A percentile compares a stretch with the other conserved stretches of the same genome.
These are phyloP conservation scores for Polyporus tsugae DNA, from an alignment of 1,284 basidiomycete genomes.

Conservation along the genomic window DNA sequence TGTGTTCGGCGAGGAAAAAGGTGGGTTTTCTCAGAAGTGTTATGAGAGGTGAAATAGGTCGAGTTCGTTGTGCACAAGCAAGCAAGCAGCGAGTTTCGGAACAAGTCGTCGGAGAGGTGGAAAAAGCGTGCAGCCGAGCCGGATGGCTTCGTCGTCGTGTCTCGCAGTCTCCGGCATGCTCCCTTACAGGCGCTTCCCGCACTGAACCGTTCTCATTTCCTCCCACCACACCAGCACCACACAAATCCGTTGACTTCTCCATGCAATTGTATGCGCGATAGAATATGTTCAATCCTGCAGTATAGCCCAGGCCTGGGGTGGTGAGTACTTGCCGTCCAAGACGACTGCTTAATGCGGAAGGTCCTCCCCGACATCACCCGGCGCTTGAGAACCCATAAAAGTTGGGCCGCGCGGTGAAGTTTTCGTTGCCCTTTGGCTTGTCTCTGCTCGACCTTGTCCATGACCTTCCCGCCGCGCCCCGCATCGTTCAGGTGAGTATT, in stretches of 20 bases:
- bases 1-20: background rate
- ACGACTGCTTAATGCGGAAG: background rate
- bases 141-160: background rate
- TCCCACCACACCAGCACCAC: background rate
- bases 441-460: background rate
- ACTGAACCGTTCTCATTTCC: no score
- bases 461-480: background rate
- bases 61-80: background rate
- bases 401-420: background rate
- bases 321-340: background rate
- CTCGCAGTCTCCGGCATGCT: background rate
- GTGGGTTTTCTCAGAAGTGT: background rate
- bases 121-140: background rate
- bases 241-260: background rate
- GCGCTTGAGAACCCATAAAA: background rate
- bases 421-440: background rate
- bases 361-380: conserved; percentile 1
- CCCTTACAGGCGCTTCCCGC: background rate
- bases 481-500: conserved; percentile 6
- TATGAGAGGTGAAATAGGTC: background rate
- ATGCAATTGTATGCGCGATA: background rate
- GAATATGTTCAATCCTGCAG: no score
- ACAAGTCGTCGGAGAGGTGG: background rate
- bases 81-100: background rate
- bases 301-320: no score